Conservation (phyloP, 169 alveolate genomes). For the Sarcocystis neurona region DNA sequence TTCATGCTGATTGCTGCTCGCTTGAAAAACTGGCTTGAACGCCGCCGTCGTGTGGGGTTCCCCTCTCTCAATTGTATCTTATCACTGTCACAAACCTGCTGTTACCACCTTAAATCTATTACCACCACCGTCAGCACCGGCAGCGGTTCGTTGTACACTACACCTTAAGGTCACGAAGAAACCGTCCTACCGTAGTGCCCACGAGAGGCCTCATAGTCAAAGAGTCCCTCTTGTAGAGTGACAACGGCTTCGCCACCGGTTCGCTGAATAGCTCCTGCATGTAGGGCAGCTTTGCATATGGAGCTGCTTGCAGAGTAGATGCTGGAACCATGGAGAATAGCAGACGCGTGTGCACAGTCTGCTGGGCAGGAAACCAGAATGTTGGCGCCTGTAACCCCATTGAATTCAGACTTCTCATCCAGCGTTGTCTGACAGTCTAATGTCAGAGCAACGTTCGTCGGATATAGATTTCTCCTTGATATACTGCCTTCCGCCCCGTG, state of each 20-base stretch:
- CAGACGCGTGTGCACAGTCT: slow-evolving; percentile 77
- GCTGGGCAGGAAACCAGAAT: slow-evolving; percentile 79
- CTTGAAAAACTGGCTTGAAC: too few relatives aligned
- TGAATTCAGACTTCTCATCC: slow-evolving; percentile 46
- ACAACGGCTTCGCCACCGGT: slow-evolving; percentile 59
- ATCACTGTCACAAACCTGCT: too few relatives aligned
- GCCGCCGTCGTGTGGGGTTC: too few relatives aligned
- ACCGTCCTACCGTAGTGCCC: slow-evolving; percentile 64
- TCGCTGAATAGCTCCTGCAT: slow-evolving; percentile 50
- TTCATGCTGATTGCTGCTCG: too few relatives aligned
- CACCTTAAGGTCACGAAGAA: too few relatives aligned
- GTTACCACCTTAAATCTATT: too few relatives aligned
- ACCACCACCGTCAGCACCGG: not conserved
- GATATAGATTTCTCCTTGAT: too few relatives aligned
- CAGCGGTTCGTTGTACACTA: not conserved
- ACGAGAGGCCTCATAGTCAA: slow-evolving; percentile 48
- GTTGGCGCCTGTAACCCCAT: slow-evolving; percentile 71
- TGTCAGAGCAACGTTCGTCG: slow-evolving; percentile 44
- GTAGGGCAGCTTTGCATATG: slow-evolving; percentile 88
- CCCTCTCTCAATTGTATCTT: too few relatives aligned
- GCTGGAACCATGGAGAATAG: slow-evolving; percentile 76
- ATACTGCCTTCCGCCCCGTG: too few relatives aligned
- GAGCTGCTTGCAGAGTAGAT: slow-evolving; percentile 82
- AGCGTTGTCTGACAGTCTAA: slow-evolving; percentile 45
- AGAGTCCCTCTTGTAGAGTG: slow-evolving; percentile 30